Evolutionary conservation across 768 basidiomycete species (phyloP), one percentile per base, ranked within the genome.

Genomic region (Agaricus blazei): DNA sequence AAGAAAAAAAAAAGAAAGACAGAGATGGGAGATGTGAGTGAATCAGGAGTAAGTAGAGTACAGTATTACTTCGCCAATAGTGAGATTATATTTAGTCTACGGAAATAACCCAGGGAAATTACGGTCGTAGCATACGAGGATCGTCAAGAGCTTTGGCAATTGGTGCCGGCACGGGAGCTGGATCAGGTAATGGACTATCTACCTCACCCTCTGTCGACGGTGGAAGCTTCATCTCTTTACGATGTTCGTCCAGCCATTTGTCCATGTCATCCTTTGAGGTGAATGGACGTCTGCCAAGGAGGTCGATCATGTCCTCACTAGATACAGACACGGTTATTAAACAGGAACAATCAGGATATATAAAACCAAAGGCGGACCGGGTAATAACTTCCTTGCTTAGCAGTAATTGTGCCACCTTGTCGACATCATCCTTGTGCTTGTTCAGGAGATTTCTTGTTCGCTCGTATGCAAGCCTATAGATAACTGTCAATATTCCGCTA

Each of bases 301-400:
- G 77, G 40, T 76, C 64, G 58, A 90, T 88, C 91, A 93, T 94
- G 65, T 93, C 89, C 79, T 91, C 90, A 49, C 91, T 92, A 62
- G 49, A 56, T 55, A 48, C 24, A 59, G 24, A 54, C 26, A 4
- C 26, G 14, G 52, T 53, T 26, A 40, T 48, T 11, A 27, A 47
- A 46, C 4, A 31, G 24, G 49, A 53, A 8, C 34, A 11, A 3
- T 34, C 7, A 11, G 34, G 11, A 11, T 24, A 29, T 34, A 12
- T 42, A 44, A 37, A 37, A 46, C 29, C 49, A 45, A 46, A 36
- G 46, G 40, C 49, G 41, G 70, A 93, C 89, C 96, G 84, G 42
- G 91, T 95, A 51, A 99, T 86, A 11, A 98, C 90, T 70, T 99
- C 97, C 74, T 94, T 96, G 70, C 93, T 84, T n/a, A 99, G 75